Evolutionary conservation across 2,329 filamentous ascomycete genomes (phyloP), one percentile per base, ranked within the genome.

Genomic region (Cyphellophora attinorum): DNA sequence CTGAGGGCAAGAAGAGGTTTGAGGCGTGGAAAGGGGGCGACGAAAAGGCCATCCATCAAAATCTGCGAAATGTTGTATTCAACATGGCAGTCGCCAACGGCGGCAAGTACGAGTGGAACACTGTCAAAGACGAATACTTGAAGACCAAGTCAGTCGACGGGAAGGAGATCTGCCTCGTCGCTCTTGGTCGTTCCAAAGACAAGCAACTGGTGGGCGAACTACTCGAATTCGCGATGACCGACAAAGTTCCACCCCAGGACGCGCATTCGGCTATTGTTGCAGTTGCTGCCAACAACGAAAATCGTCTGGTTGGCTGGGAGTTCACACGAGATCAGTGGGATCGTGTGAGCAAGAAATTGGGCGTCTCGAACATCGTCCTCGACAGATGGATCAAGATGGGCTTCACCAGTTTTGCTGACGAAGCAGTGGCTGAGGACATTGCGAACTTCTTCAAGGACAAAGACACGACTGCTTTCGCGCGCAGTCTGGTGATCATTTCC

Each of bases 251-350:
- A 6, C 73, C 80, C 10, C 89, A 85, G 52, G 91, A 98, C 57
- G 76, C 91, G 59, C 89, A 96, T 63, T 80, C 79, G 10, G 81
- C 86, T 18, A 80, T 79, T n/a, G 67, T 70, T 31, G 72, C 78
- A 2, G 64, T 98, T 17, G 76, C 82, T 3, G 68, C 64, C 44
- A 95, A 95, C 61, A 66, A 76, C 6, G 70, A 75, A 41, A 80
- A 77, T 3, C 80, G 88, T n/a, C 62, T 69, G 29, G 65, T 79
- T 29, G 74, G 93, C 38, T 98, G 91, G 91, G 66, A 79, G 34
- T 94, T 82, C 60, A 73, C 95, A 53, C 85, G 88, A 61, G 68
- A 73, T 28, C 80, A 94, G 62, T 98, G 89, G 83, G 68, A 75
- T 18, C 37, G 42, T 6, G 72, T 93, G 29, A 71, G 79, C 34